Evolutionary conservation across 2,329 filamentous ascomycete genomes (phyloP).

Genomic region (Aspergillus texensis): DNA sequence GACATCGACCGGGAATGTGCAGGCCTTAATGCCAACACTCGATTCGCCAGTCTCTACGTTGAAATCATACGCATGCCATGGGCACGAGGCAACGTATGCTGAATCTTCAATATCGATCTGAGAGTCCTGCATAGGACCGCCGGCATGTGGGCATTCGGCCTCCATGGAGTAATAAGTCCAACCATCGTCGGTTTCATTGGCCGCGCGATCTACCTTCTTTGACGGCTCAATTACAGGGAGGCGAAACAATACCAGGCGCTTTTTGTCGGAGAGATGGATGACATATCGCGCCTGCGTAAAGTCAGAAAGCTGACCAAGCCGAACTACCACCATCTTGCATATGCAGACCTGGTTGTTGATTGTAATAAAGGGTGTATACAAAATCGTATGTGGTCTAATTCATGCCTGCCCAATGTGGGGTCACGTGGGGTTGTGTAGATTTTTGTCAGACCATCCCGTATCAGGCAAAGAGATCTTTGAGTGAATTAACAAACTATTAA

Average conservation of each 20-base stretch:
- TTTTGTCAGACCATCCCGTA: neutral
- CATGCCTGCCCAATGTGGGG: neutral
- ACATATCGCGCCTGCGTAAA: conserved; percentile 48
- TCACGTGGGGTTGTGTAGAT: neutral
- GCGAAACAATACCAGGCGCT: conserved; percentile 51
- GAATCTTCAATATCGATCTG: conserved; percentile 53
- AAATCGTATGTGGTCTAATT: neutral
- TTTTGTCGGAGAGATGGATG: conserved; percentile 46
- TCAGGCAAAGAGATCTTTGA: neutral
- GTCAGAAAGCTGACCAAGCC: conserved; percentile 33
- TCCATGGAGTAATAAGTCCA: conserved; percentile 55
- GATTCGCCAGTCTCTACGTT: conserved; percentile 54
- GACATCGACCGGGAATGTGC: conserved; percentile 49
- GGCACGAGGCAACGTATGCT: conserved; percentile 51
- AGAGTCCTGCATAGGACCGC: conserved; percentile 50
- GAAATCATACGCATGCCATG: conserved; percentile 55
- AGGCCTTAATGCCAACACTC: conserved; percentile 51
- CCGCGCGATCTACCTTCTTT: conserved; percentile 21
- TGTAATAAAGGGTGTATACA: neutral
- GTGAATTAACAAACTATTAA: neutral
- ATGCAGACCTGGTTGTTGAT: neutral
- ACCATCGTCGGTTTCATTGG: conserved; percentile 39
- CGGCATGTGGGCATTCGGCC: conserved; percentile 51
- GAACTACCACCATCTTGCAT: conserved; percentile 24
- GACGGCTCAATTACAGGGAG: conserved; percentile 44